phyloP scores from a whole-genome alignment of 495 filamentous ascomycete species.

The Talaromyces borbonicus region DNA sequence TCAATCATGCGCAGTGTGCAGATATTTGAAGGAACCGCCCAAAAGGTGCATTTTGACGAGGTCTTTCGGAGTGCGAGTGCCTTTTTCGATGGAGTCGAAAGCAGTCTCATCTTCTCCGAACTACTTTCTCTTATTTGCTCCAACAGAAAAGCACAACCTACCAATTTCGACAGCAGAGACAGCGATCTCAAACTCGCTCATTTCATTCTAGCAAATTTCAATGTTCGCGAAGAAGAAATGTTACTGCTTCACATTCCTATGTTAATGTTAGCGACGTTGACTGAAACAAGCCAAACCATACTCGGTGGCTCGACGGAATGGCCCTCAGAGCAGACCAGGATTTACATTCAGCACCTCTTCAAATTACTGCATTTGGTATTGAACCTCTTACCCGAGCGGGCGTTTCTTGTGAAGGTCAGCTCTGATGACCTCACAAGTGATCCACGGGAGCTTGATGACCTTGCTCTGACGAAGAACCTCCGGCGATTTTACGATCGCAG shows the following conservation, averaged over 20 bases:
- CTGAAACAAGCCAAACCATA: conserved; percentile 33
- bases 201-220: conserved; percentile 83
- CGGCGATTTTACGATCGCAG: conserved; percentile 51
- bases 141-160: conserved; percentile 19
- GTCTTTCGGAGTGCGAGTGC: conserved; percentile 84
- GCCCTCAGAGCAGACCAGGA: conserved; percentile 15
- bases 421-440: conserved; percentile 15
- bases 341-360: conserved; percentile 19
- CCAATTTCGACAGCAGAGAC: conserved; percentile 36
- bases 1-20: conserved; percentile 73
- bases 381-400: conserved; percentile 59
- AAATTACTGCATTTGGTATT: conserved; percentile 25
- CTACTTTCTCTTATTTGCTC: conserved; percentile 46
- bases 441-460: conserved; percentile 15
- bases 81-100: conserved; percentile 97
- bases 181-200: conserved; percentile 54
- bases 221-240: conserved; percentile 95
- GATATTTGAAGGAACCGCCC: conserved; percentile 51
- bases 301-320: not conserved
- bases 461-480: conserved; percentile 49
- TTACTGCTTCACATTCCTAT: conserved; percentile 73
- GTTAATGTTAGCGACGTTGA: conserved; percentile 55
- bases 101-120: conserved; percentile 83
- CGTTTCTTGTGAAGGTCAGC: conserved; percentile 43
- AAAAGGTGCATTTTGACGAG: conserved; percentile 65